A percentile compares a stretch with the other conserved stretches of the same genome.
These are phyloP conservation scores for Scutellaria galericulata DNA, from an alignment of 257 asterid species.

Conservation along the genomic window DNA sequence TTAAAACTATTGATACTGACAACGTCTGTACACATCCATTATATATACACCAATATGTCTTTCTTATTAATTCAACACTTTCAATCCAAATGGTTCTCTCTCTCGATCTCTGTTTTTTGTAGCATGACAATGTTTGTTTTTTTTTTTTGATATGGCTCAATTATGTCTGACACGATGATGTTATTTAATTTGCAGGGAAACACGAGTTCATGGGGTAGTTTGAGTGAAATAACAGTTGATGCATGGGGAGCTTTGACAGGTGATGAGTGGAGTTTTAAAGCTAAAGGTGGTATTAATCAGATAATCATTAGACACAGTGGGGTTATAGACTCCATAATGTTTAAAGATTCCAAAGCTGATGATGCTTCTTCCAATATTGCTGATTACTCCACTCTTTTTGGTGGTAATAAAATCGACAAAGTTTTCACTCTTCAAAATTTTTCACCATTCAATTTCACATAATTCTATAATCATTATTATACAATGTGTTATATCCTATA, in stretches of 20 bases:
- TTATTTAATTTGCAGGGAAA: background rate
- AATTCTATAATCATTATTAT: no score
- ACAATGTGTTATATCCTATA: background rate
- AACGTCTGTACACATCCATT: no score
- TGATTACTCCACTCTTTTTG: background rate
- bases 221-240: background rate
- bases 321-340: conserved; percentile 10
- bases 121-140: no score
- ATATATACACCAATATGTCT: no score
- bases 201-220: background rate
- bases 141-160: no score
- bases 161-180: background rate
- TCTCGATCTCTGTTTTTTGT: no score
- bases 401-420: background rate
- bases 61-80: no score
- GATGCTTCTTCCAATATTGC: no score
- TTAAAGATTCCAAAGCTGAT: background rate
- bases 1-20: no score
- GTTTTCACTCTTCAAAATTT: background rate
- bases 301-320: background rate
- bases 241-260: background rate
- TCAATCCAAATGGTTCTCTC: no score
- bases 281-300: background rate
- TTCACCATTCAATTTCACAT: no score
- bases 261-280: background rate